Evolutionary conservation across 495 filamentous ascomycete species (phyloP), one percentile per base, ranked within the genome.

Genomic region (Rhypophila decipiens): DNA sequence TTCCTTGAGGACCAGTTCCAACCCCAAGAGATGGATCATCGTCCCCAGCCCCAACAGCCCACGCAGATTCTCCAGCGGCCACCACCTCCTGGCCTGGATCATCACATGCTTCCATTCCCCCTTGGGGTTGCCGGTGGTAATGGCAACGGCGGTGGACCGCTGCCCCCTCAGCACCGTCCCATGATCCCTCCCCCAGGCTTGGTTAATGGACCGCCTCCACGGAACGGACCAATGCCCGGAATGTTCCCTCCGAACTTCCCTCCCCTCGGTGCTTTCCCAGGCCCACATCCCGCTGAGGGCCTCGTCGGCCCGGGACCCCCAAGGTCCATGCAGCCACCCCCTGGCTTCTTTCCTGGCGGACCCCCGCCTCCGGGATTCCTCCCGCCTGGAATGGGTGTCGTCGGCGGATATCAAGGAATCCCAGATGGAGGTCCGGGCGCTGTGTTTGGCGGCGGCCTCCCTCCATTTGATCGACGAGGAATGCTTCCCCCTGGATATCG

Each of bases 41-140:
- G 68, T 34, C 60, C 54, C 21, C 63, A 65, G 34, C 68, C 66
- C 19, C 65, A 65, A 19, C 69, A 70, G 44, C 72, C 72, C 9
- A 80, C 75, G 4, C 74, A 78, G 48, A 80, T 80, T 35, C 62
- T 80, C 17, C 75, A 78, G 53, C 73, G 76, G 11, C 70, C 69
- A 10, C 74, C 74, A 35, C 74, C 69, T 12, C 73, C 73, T 8
- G 75, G 72, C 10, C 56, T 75, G 19, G 72, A 80, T 20, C 66
- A 67, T 39, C 72, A 73, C 46, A 72, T 74, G 60, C 69, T 66
- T 47, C 66, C 56, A 13, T 73, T 71, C 64, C 64, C 68, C 51
- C 65, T 67, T 50, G 60, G 55, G 42, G 63, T 53, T 19, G 66
- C 46, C 18, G 47, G 40, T 13, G 47, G 37, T 23, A 37, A 37